Base-by-base conservation (phyloP, 257 asterid species). In the Verbascum thapsus region DNA sequence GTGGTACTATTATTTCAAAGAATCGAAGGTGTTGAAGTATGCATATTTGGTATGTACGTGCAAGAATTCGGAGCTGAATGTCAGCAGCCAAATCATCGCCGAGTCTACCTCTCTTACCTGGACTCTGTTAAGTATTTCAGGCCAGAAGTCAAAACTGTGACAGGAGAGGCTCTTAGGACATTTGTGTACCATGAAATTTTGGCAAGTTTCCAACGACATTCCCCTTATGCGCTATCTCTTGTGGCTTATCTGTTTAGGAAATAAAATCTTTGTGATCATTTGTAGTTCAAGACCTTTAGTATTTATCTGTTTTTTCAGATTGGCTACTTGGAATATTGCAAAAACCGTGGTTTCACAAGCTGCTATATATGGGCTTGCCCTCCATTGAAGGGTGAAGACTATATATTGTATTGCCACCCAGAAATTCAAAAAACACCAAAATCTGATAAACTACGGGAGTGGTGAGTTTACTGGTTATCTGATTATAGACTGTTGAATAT, bases 351-450 rank as follows among this genome's bases (percentile, higher is more conserved):
- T 61, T 94, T 94, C 67, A 78, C 96, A 22, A 94, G 99, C 85
- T 94, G 99, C 77, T 89, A 92, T 68, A 89, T 94, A 69, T 94
- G 99, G 99, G 96, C 99, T 41, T 94, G 99, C 80, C 99, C 97
- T 54, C 97, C 97, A 3, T 62, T 90, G 68, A 94, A 94, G 88
- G 97, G 97, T 53, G 99, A 94, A 81, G 99, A 94, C 78, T 94
- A 94, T 73, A 94, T 94, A 50, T 72, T 94, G 70, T 94, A 94
- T 76, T 94, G 99, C 81, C 99, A 94, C 73, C 99, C 99, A 37
- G 99, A 94, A 85, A 94, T 94, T 76, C 99, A 94, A 72, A 94
- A 87, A 88, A 94, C 99, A 40, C 99, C 99, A 56, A 94, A 83
- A 78, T 89, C 99, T 54, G 99, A 94, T 78, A 94, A 94, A 76